A percentile compares a stretch with the other conserved stretches of the same genome.
phyloP scores from a whole-genome alignment of 163 green algal species.

The Scenedesmus sp. region DNA sequence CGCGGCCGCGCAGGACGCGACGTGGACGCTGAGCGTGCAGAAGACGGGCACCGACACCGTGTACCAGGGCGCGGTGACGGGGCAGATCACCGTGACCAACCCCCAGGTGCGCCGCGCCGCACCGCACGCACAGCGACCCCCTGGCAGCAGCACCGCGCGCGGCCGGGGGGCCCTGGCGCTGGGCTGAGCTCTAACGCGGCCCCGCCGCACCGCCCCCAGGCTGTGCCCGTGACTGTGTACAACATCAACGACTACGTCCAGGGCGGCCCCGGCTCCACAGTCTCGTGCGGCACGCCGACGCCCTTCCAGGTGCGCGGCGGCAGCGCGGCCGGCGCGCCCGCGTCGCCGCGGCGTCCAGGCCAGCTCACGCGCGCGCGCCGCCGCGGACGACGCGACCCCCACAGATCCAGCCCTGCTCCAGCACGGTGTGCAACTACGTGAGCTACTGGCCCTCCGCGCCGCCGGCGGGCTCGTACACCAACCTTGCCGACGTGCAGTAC shows the following conservation, averaged over 20 bases:
- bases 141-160: too few species aligned
- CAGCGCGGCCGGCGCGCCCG: too few species aligned
- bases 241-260: constrained; percentile 35
- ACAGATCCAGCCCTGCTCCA: constrained; percentile 42
- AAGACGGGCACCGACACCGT: constrained; percentile 46
- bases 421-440: constrained; percentile 34
- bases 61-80: constrained; percentile 34
- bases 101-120: too few species aligned
- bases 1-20: constrained; percentile 22
- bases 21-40: constrained; percentile 27
- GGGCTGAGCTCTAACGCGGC: too few species aligned
- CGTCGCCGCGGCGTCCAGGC: too few species aligned
- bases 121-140: too few species aligned
- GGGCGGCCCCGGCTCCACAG: constrained; percentile 32
- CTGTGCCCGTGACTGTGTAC: constrained; percentile 20
- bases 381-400: too few species aligned
- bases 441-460: constrained; percentile 21
- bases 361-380: too few species aligned
- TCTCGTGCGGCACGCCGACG: constrained; percentile 24
- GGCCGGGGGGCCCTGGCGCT: too few species aligned
- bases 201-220: too few species aligned
- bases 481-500: constrained; percentile 33
- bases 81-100: constrained; percentile 43
- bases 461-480: constrained; percentile 30
- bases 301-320: constrained; percentile 26